phyloP scores from a whole-genome alignment of 768 basidiomycete genomes.

The Russula brevipes region DNA sequence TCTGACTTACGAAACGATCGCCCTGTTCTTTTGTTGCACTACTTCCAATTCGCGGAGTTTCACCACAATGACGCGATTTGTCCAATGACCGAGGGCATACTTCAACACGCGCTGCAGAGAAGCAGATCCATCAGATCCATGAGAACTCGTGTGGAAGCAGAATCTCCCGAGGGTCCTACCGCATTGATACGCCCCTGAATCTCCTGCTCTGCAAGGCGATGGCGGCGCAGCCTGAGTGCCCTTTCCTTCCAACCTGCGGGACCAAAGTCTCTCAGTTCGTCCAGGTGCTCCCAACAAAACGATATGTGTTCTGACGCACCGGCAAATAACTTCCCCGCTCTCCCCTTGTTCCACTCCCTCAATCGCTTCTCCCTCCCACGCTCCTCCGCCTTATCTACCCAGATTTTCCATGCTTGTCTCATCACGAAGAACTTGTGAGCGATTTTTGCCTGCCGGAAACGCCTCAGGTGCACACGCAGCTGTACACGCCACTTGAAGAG shows the following conservation, averaged over 20 bases:
- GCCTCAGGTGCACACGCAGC: constrained; percentile 45
- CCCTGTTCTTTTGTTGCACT: constrained; percentile 41
- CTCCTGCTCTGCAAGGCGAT: constrained; percentile 21
- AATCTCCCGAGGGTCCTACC: not conserved
- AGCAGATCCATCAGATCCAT: not conserved
- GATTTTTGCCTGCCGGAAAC: constrained; percentile 49
- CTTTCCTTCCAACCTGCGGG: constrained; percentile 20
- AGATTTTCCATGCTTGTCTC: constrained; percentile 44
- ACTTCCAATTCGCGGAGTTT: constrained; percentile 71
- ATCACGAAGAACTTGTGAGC: constrained; percentile 48
- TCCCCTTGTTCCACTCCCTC: constrained; percentile 39
- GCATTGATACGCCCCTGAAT: constrained; percentile 5
- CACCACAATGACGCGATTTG: constrained; percentile 63
- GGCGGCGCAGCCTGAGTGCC: constrained; percentile 21
- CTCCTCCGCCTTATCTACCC: constrained; percentile 45
- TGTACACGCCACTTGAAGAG: constrained; percentile 53
- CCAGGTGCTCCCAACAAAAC: not conserved
- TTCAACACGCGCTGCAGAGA: constrained; percentile 46
- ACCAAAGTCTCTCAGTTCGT: constrained; percentile 2
- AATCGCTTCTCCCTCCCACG: constrained; percentile 43
- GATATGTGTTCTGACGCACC: constrained; percentile 29
- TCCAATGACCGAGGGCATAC: constrained; percentile 55
- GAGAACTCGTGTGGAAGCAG: not conserved
- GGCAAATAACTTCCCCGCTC: constrained; percentile 35
- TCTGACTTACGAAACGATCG: constrained; percentile 35